Conservation (phyloP, 1,139 yeast genomes). For the Scheffersomyces cryptocercus region DNA sequence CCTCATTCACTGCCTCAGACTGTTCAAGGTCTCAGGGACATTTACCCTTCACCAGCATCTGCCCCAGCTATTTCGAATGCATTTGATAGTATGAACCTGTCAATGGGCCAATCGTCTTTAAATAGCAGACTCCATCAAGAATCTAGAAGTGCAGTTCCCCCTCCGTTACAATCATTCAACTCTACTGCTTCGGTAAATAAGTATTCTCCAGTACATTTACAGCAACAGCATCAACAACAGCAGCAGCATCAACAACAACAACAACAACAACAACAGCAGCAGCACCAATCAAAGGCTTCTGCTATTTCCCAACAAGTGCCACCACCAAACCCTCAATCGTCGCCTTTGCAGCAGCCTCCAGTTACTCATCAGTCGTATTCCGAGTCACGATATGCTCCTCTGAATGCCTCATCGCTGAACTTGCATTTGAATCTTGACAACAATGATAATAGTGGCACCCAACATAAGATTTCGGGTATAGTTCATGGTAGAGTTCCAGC, state of each 20-base stretch:
- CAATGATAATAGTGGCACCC: no score
- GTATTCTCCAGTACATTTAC: constrained; percentile 15
- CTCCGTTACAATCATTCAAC: constrained; percentile 15
- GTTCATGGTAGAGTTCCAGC: no score
- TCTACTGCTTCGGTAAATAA: constrained; percentile 17
- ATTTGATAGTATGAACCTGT: background rate
- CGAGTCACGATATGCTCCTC: constrained; percentile 28
- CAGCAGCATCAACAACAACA: background rate
- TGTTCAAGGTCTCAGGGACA: no score
- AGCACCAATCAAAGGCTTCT: background rate
- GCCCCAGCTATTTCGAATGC: constrained; percentile 9
- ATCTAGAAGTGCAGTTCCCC: constrained; percentile 5
- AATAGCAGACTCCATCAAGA: no score
- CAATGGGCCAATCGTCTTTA: no score
- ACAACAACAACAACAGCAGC: no score
- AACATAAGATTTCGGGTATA: no score
- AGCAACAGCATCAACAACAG: constrained; percentile 2
- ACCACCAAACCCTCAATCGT: background rate
- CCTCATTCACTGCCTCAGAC: no score
- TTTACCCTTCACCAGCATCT: background rate
- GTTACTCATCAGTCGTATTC: constrained; percentile 2
- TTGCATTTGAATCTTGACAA: constrained; percentile 10
- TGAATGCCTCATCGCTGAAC: constrained; percentile 26
- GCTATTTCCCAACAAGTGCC: constrained; percentile 3
- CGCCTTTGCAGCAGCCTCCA: background rate